Percentiles rank a stretch among this genome's conserved stretches.
These are phyloP conservation scores for Colletotrichum musicola DNA, from an alignment of 2,329 filamentous ascomycete species.

Conservation along the genomic window DNA sequence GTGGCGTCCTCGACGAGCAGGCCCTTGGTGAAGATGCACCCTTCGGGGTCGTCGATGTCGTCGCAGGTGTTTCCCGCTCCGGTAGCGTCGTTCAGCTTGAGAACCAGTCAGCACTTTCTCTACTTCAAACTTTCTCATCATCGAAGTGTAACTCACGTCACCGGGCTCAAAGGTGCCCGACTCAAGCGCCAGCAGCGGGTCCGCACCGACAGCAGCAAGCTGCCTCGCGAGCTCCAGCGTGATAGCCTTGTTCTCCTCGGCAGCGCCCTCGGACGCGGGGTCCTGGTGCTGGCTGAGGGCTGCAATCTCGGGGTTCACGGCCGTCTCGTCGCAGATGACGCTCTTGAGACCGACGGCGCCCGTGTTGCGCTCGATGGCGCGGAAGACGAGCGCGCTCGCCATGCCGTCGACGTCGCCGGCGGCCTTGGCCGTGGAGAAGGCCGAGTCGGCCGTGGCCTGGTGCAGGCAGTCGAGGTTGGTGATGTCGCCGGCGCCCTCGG, in stretches of 20 bases:
- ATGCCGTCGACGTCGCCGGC: slow-evolving; percentile 64
- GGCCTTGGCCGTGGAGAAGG: slow-evolving; percentile 71
- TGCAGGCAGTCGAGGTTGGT: slow-evolving; percentile 69
- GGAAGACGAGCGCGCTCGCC: slow-evolving; percentile 66
- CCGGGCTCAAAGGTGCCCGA: slow-evolving; percentile 75
- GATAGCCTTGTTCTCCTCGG: slow-evolving; percentile 71
- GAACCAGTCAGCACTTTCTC: background rate
- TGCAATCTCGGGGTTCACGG: slow-evolving; percentile 75
- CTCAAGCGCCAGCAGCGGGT: slow-evolving; percentile 71
- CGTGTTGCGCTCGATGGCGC: slow-evolving; percentile 72
- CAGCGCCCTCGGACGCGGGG: slow-evolving; percentile 69
- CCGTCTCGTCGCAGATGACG: slow-evolving; percentile 67
- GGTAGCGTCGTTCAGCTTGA: slow-evolving; percentile 39
- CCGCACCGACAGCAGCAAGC: slow-evolving; percentile 71
- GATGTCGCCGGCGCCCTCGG: slow-evolving; percentile 44
- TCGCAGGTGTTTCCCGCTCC: slow-evolving; percentile 59
- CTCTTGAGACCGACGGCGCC: slow-evolving; percentile 68
- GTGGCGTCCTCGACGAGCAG: slow-evolving; percentile 67
- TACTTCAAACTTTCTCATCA: background rate
- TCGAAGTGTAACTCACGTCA: slow-evolving; percentile 52
- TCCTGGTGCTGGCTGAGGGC: slow-evolving; percentile 76
- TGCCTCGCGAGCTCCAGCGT: slow-evolving; percentile 70
- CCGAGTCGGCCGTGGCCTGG: slow-evolving; percentile 69
- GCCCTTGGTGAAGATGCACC: slow-evolving; percentile 67
- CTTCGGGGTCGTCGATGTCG: slow-evolving; percentile 57